Conservation (phyloP, 495 filamentous ascomycete species). For the Neurospora sublineolata region DNA sequence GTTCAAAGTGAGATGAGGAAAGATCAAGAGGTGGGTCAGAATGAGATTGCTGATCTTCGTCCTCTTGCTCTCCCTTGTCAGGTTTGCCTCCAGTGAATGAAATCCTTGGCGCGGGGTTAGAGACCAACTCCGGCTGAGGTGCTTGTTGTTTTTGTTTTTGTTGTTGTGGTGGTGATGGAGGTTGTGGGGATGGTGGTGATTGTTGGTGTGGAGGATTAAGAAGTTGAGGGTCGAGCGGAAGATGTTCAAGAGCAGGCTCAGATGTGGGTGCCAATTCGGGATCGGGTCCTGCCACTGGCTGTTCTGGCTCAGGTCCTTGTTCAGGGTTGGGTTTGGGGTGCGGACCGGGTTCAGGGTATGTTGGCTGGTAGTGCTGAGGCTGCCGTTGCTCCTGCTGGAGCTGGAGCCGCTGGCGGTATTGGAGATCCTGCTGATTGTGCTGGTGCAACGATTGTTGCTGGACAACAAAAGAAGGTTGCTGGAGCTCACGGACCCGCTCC, state of each 20-base stretch:
- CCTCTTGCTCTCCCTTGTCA: background rate
- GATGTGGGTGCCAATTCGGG: slow-evolving; percentile 3
- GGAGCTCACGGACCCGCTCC: background rate
- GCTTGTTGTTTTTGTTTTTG: background rate
- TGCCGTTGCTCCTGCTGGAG: background rate
- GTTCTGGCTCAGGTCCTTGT: slow-evolving; percentile 2
- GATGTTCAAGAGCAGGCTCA: background rate
- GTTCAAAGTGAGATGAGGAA: background rate
- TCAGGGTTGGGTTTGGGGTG: slow-evolving; percentile 2
- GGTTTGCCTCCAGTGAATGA: background rate
- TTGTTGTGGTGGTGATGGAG: background rate
- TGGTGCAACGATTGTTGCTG: background rate
- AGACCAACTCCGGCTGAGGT: background rate
- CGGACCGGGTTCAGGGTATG: background rate
- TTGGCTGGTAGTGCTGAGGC: background rate
- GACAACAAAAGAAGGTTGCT: background rate
- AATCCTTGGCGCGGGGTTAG: background rate
- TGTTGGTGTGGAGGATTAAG: background rate
- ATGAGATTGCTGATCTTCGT: background rate
- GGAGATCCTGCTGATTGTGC: slow-evolving; percentile 2
- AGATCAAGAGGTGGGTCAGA: background rate
- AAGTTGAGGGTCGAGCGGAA: background rate
- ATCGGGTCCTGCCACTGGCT: slow-evolving; percentile 3
- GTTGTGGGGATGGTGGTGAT: background rate
- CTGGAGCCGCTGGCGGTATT: background rate